Percentiles rank a stretch among this genome's conserved stretches.
These are phyloP conservation scores for Yarrowia sp. DNA, from an alignment of 805 yeast species.

Conservation along the genomic window DNA sequence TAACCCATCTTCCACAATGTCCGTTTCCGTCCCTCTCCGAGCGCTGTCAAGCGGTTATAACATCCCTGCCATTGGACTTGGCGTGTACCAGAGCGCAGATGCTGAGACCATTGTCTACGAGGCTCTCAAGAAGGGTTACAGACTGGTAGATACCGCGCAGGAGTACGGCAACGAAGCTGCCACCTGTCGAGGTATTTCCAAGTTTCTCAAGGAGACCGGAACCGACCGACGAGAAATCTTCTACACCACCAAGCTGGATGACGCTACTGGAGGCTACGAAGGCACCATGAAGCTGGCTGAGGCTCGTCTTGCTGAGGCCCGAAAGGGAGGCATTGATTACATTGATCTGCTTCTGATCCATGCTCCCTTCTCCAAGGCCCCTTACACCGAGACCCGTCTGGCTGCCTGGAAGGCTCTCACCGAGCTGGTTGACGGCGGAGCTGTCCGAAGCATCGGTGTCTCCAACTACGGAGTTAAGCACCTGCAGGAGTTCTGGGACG, in stretches of 20 bases:
- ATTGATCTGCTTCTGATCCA: slow-evolving; percentile 85
- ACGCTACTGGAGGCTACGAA: slow-evolving; percentile 54
- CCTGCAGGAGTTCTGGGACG: slow-evolving; percentile 73
- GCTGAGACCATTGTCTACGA: slow-evolving; percentile 78
- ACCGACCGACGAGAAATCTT: slow-evolving; percentile 77
- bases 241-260: slow-evolving; percentile 87
- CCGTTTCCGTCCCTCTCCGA: slow-evolving; percentile 17
- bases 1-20: neutral
- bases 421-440: slow-evolving; percentile 66
- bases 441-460: slow-evolving; percentile 78
- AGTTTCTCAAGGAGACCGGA: slow-evolving; percentile 72
- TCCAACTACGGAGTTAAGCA: slow-evolving; percentile 75
- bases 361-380: slow-evolving; percentile 83
- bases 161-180: slow-evolving; percentile 76
- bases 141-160: slow-evolving; percentile 74
- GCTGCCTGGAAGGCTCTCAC: slow-evolving; percentile 84
- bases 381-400: slow-evolving; percentile 72
- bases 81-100: slow-evolving; percentile 56
- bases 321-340: slow-evolving; percentile 74
- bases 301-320: slow-evolving; percentile 68
- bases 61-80: slow-evolving; percentile 75
- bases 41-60: slow-evolving; percentile 53
- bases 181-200: slow-evolving; percentile 67
- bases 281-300: slow-evolving; percentile 74
- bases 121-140: slow-evolving; percentile 85